Base-by-base conservation (phyloP, 371 early-diverging fungal genomes). In the Mortierella sp. region DNA sequence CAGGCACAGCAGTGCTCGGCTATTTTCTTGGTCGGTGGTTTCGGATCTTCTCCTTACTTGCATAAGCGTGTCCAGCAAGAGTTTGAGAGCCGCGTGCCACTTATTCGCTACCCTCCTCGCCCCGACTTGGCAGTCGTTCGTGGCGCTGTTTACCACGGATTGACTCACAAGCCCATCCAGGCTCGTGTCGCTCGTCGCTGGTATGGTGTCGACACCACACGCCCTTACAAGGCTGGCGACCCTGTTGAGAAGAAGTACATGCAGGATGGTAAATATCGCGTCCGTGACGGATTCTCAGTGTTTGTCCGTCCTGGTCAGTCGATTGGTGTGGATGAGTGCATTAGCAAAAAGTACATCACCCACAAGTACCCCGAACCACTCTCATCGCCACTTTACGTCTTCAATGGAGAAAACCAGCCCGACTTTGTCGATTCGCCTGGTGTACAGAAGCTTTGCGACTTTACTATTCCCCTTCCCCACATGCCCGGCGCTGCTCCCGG, bases 121-220 rank as follows among this genome's bases (percentile, higher is more conserved):
- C 85, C 85, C 16, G 84, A 84, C 47, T 45, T 81, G 16, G 84
- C 86, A 11, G 83, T 85, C 10, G 84, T 85, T 37, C 78, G 83
- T 45, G 86, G 86, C 8, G 86, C 84, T 3, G 79, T 74, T 55
- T 90, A 89, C 73, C 88, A 88, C 75, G 90, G 90, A 60, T 64
- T 90, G 64, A 87, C 87, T 32, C 88, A 88, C 26, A 80, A 84
- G 57, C 86, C 88, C 75, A 87, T 90, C 68, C 88, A 89, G 39
- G 87, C 89, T 58, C 88, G 90, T 77, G 89, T 90, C 6, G 89
- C 90, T 9, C 85, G 90, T 75, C 85, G 90, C 24, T 89, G 88
- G 61, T 90, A 90, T 64, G 90, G 90, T 57, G 85, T 90, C 35
- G 90, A 90, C 69, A 90, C 90, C 8, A 86, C 89, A 16, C 89